Evolutionary conservation across 768 basidiomycete species (phyloP).

Genomic region (Lactarius trivialis): DNA sequence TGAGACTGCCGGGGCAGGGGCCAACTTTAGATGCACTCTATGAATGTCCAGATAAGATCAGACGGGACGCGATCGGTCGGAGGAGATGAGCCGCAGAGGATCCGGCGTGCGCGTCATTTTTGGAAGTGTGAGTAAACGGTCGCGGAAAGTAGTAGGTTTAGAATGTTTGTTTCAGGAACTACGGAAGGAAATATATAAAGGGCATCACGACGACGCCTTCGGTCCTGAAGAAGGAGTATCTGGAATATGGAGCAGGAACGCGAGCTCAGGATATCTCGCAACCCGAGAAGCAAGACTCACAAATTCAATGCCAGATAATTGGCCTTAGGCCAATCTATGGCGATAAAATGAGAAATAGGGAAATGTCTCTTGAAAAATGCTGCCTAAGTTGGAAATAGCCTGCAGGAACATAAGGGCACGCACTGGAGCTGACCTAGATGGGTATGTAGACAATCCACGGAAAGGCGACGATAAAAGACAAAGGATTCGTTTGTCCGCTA

Average conservation of each 20-base stretch:
- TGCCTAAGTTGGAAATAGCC: conserved; percentile 9
- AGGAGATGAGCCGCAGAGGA: conserved; percentile 26
- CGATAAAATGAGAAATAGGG: conserved; percentile 65
- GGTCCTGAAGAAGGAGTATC: too few relatives aligned
- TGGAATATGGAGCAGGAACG: too few relatives aligned
- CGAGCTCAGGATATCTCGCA: too few relatives aligned
- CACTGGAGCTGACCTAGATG: conserved; percentile 64
- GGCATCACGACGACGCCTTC: too few relatives aligned
- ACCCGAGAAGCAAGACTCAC: conserved; percentile 34
- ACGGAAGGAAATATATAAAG: too few relatives aligned
- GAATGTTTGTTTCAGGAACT: too few relatives aligned
- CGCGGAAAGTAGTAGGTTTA: too few relatives aligned
- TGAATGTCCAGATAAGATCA: too few relatives aligned
- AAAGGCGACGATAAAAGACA: conserved; percentile 61
- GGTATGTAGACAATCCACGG: conserved; percentile 76
- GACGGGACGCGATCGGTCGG: conserved; percentile 18
- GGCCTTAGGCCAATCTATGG: conserved; percentile 57
- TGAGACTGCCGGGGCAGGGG: too few relatives aligned
- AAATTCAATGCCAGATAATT: conserved; percentile 72
- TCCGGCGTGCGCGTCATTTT: conserved; percentile 20
- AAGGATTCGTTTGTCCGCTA: conserved; percentile 82
- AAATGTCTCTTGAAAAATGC: conserved; percentile 48
- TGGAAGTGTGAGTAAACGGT: not conserved
- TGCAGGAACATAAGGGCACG: conserved; percentile 29
- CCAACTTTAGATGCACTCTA: too few relatives aligned